phyloP scores from a whole-genome alignment of 2,329 filamentous ascomycete species.

The Dissoconium aciculare region DNA sequence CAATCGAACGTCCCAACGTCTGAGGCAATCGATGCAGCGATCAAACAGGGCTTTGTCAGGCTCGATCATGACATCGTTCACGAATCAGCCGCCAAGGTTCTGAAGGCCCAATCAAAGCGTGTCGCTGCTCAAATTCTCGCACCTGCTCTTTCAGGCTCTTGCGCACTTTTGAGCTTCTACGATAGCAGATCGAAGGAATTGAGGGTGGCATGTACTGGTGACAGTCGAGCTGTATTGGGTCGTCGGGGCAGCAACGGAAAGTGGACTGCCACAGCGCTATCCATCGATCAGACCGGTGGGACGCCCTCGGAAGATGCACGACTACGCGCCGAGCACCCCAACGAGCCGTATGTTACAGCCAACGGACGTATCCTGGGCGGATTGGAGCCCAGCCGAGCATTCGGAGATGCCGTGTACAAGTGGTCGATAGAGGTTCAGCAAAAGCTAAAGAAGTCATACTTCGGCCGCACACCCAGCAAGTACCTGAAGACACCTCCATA shows the following conservation, averaged over 20 bases:
- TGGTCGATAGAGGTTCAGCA: constrained; percentile 78
- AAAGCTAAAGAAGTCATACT: constrained; percentile 71
- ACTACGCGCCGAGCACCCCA: constrained; percentile 72
- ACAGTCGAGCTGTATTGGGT: constrained; percentile 87
- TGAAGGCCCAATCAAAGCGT: constrained; percentile 78
- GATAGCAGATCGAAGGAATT: constrained; percentile 75
- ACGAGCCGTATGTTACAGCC: constrained; percentile 71
- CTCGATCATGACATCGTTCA: constrained; percentile 91
- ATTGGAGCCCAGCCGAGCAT: constrained; percentile 82
- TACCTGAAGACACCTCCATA: constrained; percentile 85
- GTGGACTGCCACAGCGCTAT: constrained; percentile 82
- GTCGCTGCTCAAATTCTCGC: constrained; percentile 82
- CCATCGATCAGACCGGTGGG: constrained; percentile 83
- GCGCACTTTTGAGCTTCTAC: constrained; percentile 90
- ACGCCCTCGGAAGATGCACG: constrained; percentile 74
- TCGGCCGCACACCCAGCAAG: constrained; percentile 62
- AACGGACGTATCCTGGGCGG: constrained; percentile 86
- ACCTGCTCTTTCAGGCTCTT: constrained; percentile 90
- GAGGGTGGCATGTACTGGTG: constrained; percentile 87
- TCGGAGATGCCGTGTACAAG: constrained; percentile 94
- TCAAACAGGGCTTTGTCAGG: constrained; percentile 78
- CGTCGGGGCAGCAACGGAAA: constrained; percentile 64
- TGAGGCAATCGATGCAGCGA: constrained; percentile 74
- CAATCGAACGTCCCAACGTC: constrained; percentile 50
- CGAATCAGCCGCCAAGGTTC: constrained; percentile 78